Evolutionary conservation across 2,329 filamentous ascomycete genomes (phyloP).

Genomic region (Colletotrichum eremochloae): DNA sequence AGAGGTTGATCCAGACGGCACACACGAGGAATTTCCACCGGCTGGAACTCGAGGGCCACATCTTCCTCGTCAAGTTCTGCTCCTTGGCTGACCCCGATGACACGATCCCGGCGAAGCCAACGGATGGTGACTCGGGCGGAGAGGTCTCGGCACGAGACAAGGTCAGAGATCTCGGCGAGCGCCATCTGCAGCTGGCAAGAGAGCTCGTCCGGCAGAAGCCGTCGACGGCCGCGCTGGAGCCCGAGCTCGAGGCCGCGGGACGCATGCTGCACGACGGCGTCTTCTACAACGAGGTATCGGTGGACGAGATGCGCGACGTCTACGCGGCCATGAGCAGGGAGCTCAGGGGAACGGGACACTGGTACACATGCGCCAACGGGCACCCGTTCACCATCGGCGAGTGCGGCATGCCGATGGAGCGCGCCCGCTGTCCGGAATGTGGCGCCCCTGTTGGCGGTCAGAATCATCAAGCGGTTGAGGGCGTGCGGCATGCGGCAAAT

Average conservation of each 20-base stretch:
- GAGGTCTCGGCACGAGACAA: not conserved
- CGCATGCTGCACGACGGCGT: conserved; percentile 58
- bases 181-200: conserved; percentile 44
- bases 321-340: conserved; percentile 65
- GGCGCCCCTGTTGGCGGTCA: conserved; percentile 67
- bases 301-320: conserved; percentile 64
- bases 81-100: conserved; percentile 54
- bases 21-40: conserved; percentile 51
- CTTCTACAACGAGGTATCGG: conserved; percentile 64
- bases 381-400: conserved; percentile 75
- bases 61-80: conserved; percentile 64
- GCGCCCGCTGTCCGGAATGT: conserved; percentile 73
- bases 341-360: conserved; percentile 68
- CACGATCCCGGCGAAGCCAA: no score
- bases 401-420: conserved; percentile 75
- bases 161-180: conserved; percentile 22
- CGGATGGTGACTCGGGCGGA: not conserved
- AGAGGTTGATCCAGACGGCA: conserved; percentile 56
- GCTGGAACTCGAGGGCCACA: conserved; percentile 63
- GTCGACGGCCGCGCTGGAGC: conserved; percentile 52
- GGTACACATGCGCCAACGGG: conserved; percentile 70
- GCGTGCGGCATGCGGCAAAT: conserved; percentile 63
- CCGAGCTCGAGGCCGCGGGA: conserved; percentile 61
- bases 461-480: conserved; percentile 62
- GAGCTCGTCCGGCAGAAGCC: conserved; percentile 41